These are phyloP conservation scores for Phytophthora cryptogea DNA, from an alignment of 352 stramenopile species.

Conservation along the genomic window DNA sequence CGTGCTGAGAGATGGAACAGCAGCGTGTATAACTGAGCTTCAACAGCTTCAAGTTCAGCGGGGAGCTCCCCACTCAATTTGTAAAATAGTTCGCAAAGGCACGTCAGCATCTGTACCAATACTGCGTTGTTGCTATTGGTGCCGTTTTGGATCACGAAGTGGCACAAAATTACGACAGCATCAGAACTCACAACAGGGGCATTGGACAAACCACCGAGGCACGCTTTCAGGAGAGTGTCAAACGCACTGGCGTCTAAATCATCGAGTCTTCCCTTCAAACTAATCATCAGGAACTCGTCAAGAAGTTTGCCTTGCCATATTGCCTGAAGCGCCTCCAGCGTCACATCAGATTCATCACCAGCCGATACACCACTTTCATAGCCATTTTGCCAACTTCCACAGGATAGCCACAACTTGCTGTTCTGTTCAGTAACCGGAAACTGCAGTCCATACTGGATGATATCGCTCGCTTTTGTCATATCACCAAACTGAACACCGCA, in stretches of 20 bases:
- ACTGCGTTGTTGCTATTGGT: slow-evolving; percentile 43
- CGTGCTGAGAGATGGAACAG: slow-evolving; percentile 66
- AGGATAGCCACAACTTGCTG: slow-evolving; percentile 54
- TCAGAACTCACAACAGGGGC: slow-evolving; percentile 69
- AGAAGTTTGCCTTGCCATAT: slow-evolving; percentile 79
- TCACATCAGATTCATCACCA: slow-evolving; percentile 10
- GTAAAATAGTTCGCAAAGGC: slow-evolving; percentile 59
- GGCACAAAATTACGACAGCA: slow-evolving; percentile 70
- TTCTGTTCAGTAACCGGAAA: slow-evolving; percentile 50
- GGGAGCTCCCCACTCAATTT: slow-evolving; percentile 48
- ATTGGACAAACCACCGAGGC: slow-evolving; percentile 46
- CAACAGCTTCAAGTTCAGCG: slow-evolving; percentile 54
- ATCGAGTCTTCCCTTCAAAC: slow-evolving; percentile 73
- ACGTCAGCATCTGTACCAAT: slow-evolving; percentile 63
- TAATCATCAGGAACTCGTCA: slow-evolving; percentile 84
- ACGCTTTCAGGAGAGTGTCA: slow-evolving; percentile 50
- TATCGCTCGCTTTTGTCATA: slow-evolving; percentile 53
- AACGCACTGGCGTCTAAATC: slow-evolving; percentile 62
- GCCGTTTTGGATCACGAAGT: slow-evolving; percentile 60
- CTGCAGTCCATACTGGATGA: slow-evolving; percentile 64
- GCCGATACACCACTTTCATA: slow-evolving; percentile 17
- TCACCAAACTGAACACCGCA: slow-evolving; percentile 72
- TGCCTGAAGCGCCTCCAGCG: slow-evolving; percentile 41
- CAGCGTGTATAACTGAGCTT: slow-evolving; percentile 56
- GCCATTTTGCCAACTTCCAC: slow-evolving; percentile 55